Percentiles rank a stretch among this genome's conserved stretches.
Conservation (phyloP, 1,139 yeast species). For the Zygosaccharomyces sapae region DNA sequence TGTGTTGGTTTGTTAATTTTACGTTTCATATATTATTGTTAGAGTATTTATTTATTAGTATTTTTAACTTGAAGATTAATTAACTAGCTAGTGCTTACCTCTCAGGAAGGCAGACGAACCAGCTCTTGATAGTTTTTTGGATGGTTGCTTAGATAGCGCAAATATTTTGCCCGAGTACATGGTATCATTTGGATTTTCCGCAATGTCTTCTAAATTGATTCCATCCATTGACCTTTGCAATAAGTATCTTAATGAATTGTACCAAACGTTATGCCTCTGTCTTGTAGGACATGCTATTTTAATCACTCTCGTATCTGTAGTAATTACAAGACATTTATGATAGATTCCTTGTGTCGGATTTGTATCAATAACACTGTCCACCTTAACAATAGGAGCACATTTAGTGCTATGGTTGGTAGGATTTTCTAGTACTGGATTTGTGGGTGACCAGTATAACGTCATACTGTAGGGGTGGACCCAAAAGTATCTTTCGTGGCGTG, state of each 20-base stretch:
- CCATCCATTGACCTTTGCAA: slow-evolving; percentile 66
- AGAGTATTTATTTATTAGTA: slow-evolving; percentile 10
- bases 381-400: slow-evolving; percentile 77
- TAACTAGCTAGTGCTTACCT: slow-evolving; percentile 1
- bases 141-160: slow-evolving; percentile 26
- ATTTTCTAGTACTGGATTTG: slow-evolving; percentile 72
- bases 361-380: slow-evolving; percentile 75
- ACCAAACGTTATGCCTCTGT: slow-evolving; percentile 90
- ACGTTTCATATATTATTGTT: slow-evolving; percentile 7
- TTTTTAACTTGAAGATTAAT: slow-evolving; percentile 4
- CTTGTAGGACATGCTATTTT: slow-evolving; percentile 85
- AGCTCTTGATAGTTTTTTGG: slow-evolving; percentile 14
- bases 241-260: slow-evolving; percentile 73
- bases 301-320: slow-evolving; percentile 62
- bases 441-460: slow-evolving; percentile 84
- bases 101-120: slow-evolving; percentile 13
- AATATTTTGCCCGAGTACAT: slow-evolving; percentile 28
- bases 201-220: slow-evolving; percentile 43
- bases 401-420: slow-evolving; percentile 60
- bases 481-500: slow-evolving; percentile 88
- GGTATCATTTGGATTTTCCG: slow-evolving; percentile 22
- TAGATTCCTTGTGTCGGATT: slow-evolving; percentile 92
- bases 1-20: slow-evolving; percentile 3
- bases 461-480: slow-evolving; percentile 96
- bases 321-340: slow-evolving; percentile 77